Evolutionary conservation across 495 filamentous ascomycete genomes (phyloP).

Genomic region (Tuber magnatum): DNA sequence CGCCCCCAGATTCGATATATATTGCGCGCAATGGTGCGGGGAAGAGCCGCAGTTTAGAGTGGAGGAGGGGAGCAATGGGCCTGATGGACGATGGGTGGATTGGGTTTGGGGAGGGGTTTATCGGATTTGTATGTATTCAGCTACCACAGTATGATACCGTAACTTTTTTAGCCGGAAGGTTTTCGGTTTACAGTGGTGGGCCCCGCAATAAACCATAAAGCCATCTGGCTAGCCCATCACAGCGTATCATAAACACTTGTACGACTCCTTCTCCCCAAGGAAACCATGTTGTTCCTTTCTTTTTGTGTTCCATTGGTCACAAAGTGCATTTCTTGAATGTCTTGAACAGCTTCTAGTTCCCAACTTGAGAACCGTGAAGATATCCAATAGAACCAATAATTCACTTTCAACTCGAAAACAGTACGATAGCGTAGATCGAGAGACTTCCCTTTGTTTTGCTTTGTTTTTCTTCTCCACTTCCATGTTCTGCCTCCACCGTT

Average conservation of each 20-base stretch:
- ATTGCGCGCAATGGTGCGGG: not conserved
- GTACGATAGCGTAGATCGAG: not conserved
- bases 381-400: not conserved
- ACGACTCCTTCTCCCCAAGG: not conserved
- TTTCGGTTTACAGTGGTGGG: not conserved
- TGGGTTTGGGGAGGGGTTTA: not conserved
- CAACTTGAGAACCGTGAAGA: not conserved
- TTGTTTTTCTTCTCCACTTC: not conserved
- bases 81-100: not conserved
- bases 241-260: not conserved
- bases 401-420: not conserved
- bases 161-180: not conserved
- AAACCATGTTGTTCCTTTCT: not conserved
- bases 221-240: not conserved
- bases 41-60: not conserved
- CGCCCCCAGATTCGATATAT: not conserved
- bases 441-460: not conserved
- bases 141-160: not conserved
- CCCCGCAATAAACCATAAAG: not conserved
- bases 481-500: not conserved
- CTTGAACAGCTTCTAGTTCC: not conserved
- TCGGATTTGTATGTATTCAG: not conserved
- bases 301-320: not conserved
- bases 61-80: not conserved
- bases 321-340: constrained; percentile 1